Base-by-base conservation (phyloP, 768 basidiomycete genomes). In the Agaricus sinodeliciosus region DNA sequence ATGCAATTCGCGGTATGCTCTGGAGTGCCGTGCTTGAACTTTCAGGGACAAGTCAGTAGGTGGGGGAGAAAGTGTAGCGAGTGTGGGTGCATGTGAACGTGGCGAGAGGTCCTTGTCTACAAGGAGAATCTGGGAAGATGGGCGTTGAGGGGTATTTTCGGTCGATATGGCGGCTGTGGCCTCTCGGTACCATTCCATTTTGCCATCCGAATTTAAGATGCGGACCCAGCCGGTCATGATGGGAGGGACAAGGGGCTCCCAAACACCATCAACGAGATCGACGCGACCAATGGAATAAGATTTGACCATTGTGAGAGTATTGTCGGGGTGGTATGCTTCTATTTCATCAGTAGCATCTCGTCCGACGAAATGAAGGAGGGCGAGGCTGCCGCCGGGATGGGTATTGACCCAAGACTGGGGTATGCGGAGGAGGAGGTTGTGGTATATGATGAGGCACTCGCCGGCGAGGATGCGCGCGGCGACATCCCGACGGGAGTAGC, bases 301-400 rank as follows among this genome's bases (percentile, higher is more conserved):
- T 16, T 73, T 66, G 57, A 94, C 75, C 52, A 78, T 72, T 9
- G 70, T 67, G 49, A 82, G 71, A 45, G 77, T 81, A 43, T 76
- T 67, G 35, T 80, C 76, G 6, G 75, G 73, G 65, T 99, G 96
- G 70, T 89, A 97, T 18, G 93, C 95, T 57, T 90, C 81, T 31
- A 98, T 89, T 67, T 99, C 96, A 71, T 95, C 89, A 0, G 90
- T 81, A 0, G 95, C 94, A 64, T 99, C 94, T 51, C 95, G 79
- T 3, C 95, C 96, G 39, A 97, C 84, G 61, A 94, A 97, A 69
- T 99, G 96, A 22, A 95, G 82, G 53, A 99, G 81, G 12, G 93
- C 79, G 45, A 97, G 84, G 3, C 80, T 67, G 36, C 95, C 94
- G 40, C 96, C 96, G 0, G 96, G 96, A 64, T 98, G 95, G 3